phyloP scores from a whole-genome alignment of 2,329 filamentous ascomycete species.

The Curvularia sp. region DNA sequence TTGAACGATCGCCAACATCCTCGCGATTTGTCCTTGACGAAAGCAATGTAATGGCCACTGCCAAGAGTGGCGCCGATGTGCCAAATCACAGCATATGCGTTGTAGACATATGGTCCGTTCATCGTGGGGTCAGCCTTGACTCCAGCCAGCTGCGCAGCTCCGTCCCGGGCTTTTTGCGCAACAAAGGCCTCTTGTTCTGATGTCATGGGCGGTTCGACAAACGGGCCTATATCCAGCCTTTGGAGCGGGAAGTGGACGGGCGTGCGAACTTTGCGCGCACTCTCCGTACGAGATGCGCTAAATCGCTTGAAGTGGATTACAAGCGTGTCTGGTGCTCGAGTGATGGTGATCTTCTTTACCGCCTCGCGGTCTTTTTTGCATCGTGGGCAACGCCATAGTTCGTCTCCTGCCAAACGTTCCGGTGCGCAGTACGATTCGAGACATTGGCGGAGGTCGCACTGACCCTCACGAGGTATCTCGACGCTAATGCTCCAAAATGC shows the following conservation, averaged over 20 bases:
- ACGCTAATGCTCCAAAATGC: constrained; percentile 75
- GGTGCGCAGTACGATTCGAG: constrained; percentile 73
- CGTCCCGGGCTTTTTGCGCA: constrained; percentile 34
- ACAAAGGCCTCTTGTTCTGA: constrained; percentile 51
- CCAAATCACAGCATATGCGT: constrained; percentile 84
- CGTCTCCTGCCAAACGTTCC: constrained; percentile 72
- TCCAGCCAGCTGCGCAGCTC: constrained; percentile 36
- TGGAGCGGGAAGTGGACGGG: constrained; percentile 79
- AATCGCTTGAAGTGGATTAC: constrained; percentile 80
- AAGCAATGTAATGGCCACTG: constrained; percentile 81
- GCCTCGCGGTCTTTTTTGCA: constrained; percentile 74
- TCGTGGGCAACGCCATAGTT: constrained; percentile 74
- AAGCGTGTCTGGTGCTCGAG: constrained; percentile 78
- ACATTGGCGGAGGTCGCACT: constrained; percentile 70
- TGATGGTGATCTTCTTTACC: constrained; percentile 75
- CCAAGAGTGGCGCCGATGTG: constrained; percentile 73
- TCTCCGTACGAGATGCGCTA: constrained; percentile 63
- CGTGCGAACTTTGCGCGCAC: constrained; percentile 71
- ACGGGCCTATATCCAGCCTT: constrained; percentile 69
- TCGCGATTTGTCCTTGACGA: constrained; percentile 59
- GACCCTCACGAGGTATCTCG: constrained; percentile 69
- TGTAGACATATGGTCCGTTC: constrained; percentile 73
- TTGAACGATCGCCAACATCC: constrained; percentile 69
- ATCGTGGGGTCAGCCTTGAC: constrained; percentile 53
- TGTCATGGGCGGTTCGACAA: constrained; percentile 61